Conservation (phyloP, 2,329 filamentous ascomycete species). For the Verticillium alfalfae region DNA sequence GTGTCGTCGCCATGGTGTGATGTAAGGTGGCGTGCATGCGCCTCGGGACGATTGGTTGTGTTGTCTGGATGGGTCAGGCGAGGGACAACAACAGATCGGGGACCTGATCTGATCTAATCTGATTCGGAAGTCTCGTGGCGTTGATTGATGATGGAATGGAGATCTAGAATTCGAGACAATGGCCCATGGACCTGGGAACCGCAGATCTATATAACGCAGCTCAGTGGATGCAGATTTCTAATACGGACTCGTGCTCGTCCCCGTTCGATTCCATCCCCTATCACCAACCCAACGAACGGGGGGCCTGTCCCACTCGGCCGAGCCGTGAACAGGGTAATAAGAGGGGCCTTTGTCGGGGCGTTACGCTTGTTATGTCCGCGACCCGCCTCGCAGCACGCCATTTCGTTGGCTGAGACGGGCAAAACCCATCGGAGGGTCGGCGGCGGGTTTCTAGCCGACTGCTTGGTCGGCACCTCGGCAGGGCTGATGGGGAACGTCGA, state of each 20-base stretch:
- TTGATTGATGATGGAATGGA: background rate
- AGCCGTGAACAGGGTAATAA: background rate
- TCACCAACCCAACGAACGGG: background rate
- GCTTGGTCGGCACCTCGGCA: background rate
- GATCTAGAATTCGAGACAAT: background rate
- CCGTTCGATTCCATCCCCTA: background rate
- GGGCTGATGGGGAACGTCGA: background rate
- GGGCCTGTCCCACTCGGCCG: background rate
- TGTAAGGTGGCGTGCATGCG: background rate
- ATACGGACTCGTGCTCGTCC: background rate
- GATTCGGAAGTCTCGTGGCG: background rate
- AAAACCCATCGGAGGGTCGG: background rate
- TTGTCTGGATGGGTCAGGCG: background rate
- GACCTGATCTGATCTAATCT: background rate
- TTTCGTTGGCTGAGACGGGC: background rate
- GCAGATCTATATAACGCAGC: background rate
- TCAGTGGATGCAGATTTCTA: background rate
- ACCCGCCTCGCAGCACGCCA: background rate
- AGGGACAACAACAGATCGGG: background rate
- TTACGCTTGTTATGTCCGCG: background rate
- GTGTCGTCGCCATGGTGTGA: constrained; percentile 10
- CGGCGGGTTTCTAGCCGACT: background rate
- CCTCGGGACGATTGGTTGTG: background rate
- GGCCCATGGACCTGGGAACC: background rate
- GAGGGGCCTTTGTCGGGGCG: background rate